Conservation (phyloP, 352 stramenopile species). For the Pythium grandisporangium region DNA sequence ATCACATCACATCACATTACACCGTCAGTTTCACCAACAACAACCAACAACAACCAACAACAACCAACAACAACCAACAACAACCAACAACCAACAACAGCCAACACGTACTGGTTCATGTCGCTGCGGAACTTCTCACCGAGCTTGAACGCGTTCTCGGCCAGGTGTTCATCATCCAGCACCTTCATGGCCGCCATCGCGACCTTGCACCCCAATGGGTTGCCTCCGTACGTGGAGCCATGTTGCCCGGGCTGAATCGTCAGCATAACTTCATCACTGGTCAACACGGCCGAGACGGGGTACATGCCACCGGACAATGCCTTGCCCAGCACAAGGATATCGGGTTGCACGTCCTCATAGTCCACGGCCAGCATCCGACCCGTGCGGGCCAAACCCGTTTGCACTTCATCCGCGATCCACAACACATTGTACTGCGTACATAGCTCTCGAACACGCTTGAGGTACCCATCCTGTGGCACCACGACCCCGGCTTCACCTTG, state of each 20-base stretch:
- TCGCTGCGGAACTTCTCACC: slow-evolving; percentile 91
- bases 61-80: slow-evolving; percentile 1
- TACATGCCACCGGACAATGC: slow-evolving; percentile 96
- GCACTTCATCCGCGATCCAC: slow-evolving; percentile 98
- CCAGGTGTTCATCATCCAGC: slow-evolving; percentile 94
- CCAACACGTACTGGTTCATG: slow-evolving; percentile 60
- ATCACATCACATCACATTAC: background rate
- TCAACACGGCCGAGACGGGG: slow-evolving; percentile 96
- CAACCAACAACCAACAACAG: background rate
- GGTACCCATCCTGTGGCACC: slow-evolving; percentile 95
- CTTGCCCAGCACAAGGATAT: slow-evolving; percentile 97
- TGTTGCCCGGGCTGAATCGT: slow-evolving; percentile 97
- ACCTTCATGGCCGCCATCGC: slow-evolving; percentile 92
- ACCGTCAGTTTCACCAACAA: background rate
- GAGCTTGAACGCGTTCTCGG: slow-evolving; percentile 90
- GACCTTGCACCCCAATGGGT: slow-evolving; percentile 95
- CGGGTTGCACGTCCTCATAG: slow-evolving; percentile 95
- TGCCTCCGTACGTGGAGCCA: slow-evolving; percentile 96
- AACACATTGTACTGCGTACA: slow-evolving; percentile 98
- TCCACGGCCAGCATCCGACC: slow-evolving; percentile 95
- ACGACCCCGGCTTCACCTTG: slow-evolving; percentile 98
- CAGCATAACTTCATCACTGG: slow-evolving; percentile 96
- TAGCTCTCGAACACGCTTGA: slow-evolving; percentile 84
- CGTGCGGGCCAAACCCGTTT: slow-evolving; percentile 95
- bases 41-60: background rate